phyloP scores from a whole-genome alignment of 108 stramenopile species.

The Cyclotella baltica region DNA sequence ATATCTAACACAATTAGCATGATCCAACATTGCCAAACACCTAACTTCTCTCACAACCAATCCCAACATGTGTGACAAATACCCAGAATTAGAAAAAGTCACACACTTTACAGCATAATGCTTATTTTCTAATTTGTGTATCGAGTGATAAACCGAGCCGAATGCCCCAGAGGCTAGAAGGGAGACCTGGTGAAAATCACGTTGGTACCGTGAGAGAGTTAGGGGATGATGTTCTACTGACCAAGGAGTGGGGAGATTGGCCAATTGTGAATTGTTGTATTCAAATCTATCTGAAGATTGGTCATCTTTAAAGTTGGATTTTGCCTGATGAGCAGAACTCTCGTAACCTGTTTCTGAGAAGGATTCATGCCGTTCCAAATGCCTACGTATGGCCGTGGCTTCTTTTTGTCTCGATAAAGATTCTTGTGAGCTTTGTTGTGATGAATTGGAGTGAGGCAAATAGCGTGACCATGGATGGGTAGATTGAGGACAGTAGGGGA shows the following conservation, averaged over 20 bases:
- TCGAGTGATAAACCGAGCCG: constrained; percentile 89
- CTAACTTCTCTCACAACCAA: constrained; percentile 89
- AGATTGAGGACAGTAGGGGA: constrained; percentile 28
- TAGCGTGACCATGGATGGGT: constrained; percentile 17
- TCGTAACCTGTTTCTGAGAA: neutral
- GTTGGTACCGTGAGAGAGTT: constrained; percentile 80
- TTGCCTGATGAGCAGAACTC: neutral
- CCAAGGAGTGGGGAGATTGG: neutral
- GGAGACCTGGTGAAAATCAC: constrained; percentile 79
- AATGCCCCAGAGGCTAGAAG: constrained; percentile 87
- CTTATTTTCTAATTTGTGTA: constrained; percentile 78
- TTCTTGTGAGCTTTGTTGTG: constrained; percentile 14
- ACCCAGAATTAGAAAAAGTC: constrained; percentile 78
- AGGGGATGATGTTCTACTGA: constrained; percentile 70
- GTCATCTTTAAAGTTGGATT: neutral
- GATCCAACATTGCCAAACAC: constrained; percentile 86
- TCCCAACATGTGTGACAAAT: constrained; percentile 69
- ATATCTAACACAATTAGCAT: constrained; percentile 93
- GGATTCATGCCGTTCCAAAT: constrained; percentile 67
- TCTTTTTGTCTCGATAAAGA: constrained; percentile 46
- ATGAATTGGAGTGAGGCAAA: too few species aligned
- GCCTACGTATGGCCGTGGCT: constrained; percentile 64
- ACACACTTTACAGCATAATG: constrained; percentile 88
- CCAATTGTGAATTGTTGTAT: constrained; percentile 2
- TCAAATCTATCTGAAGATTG: neutral